Percentiles rank a stretch among this genome's conserved stretches.
These are phyloP conservation scores for Theileria luwenshuni DNA, from an alignment of 169 alveolate genomes.

Conservation along the genomic window DNA sequence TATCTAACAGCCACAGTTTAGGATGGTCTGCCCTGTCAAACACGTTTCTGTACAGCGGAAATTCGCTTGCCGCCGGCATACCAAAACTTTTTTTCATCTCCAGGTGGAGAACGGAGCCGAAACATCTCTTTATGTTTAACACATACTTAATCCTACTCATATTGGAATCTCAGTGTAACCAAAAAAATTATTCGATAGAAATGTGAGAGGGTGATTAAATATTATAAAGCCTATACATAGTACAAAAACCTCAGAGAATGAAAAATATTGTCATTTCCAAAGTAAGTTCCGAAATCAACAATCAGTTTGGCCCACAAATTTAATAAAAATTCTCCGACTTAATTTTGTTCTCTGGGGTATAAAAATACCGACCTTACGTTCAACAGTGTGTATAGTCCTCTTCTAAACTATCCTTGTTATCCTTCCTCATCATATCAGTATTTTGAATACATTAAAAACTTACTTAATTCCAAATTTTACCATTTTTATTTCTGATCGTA, in stretches of 20 bases:
- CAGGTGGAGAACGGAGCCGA: constrained; percentile 69
- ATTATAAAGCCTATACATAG: not conserved
- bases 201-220: no score
- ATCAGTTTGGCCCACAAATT: no score
- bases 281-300: no score
- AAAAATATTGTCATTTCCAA: no score
- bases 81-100: constrained; percentile 68
- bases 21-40: constrained; percentile 87
- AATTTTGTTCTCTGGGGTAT: not conserved
- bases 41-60: constrained; percentile 79
- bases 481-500: not conserved
- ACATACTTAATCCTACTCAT: constrained; percentile 36
- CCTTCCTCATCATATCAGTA: not conserved
- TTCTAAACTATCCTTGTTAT: not conserved
- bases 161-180: constrained; percentile 7
- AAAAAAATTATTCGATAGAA: no score
- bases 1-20: constrained; percentile 77
- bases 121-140: constrained; percentile 40
- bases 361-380: not conserved
- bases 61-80: constrained; percentile 84
- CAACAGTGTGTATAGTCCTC: not conserved
- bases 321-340: no score
- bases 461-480: not conserved
- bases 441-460: not conserved
- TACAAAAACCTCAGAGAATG: not conserved